phyloP scores from a whole-genome alignment of 2,329 filamentous ascomycete genomes.

The Colletotrichum paranaense region DNA sequence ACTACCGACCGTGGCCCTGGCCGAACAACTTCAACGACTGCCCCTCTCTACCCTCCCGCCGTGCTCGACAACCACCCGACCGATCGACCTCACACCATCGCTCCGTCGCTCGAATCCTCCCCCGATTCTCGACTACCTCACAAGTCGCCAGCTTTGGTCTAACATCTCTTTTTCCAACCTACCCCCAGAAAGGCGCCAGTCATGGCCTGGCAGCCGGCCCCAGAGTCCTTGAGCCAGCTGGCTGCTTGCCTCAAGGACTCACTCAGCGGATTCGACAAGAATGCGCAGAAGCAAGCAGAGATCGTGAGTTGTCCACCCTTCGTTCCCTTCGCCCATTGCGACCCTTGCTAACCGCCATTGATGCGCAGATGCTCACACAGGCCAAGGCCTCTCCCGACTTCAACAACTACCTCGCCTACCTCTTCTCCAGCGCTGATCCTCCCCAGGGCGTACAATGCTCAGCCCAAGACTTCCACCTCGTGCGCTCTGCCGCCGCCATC shows the following conservation, averaged over 20 bases:
- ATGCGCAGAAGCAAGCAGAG: conserved; percentile 89
- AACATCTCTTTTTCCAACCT: conserved; percentile 24
- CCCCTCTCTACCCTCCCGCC: conserved; percentile 27
- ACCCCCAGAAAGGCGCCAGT: conserved; percentile 42
- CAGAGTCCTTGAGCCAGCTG: conserved; percentile 89
- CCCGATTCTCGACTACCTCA: conserved; percentile 24
- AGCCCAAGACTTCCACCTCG: conserved; percentile 74
- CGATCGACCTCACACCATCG: conserved; percentile 8
- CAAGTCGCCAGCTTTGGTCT: conserved; percentile 18
- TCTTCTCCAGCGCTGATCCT: conserved; percentile 79
- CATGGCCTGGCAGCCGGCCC: conserved; percentile 95
- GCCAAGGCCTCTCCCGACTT: conserved; percentile 91
- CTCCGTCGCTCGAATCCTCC: conserved; percentile 14
- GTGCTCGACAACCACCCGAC: conserved; percentile 1
- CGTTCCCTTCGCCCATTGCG: conserved; percentile 18
- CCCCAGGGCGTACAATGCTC: conserved; percentile 71
- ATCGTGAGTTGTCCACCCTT: conserved; percentile 65
- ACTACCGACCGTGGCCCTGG: conserved; percentile 14
- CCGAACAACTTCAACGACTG: conserved; percentile 32
- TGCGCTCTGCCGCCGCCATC: conserved; percentile 88
- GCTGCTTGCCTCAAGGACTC: conserved; percentile 92
- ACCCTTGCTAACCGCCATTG: conserved; percentile 38
- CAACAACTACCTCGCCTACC: conserved; percentile 95
- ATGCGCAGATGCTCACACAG: conserved; percentile 85
- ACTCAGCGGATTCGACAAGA: conserved; percentile 83